Evolutionary conservation across 495 filamentous ascomycete genomes (phyloP).

Genomic region (Paragyromitra xinjiangensis): DNA sequence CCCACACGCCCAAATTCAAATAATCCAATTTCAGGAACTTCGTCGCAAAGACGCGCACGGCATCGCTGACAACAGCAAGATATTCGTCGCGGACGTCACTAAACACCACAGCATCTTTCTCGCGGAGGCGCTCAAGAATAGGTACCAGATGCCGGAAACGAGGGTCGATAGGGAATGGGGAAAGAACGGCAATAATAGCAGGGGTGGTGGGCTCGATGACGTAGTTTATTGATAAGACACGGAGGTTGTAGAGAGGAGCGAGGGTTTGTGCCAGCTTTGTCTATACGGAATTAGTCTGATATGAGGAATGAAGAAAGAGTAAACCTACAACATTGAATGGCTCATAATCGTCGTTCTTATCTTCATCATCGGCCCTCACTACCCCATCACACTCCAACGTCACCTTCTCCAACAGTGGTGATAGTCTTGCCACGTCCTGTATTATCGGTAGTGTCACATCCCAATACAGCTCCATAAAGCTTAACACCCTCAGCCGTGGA

Average conservation of each 20-base stretch:
- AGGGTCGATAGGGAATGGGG: conserved; percentile 28
- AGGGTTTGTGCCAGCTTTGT: conserved; percentile 40
- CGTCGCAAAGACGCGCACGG: conserved; percentile 23
- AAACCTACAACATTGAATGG: conserved; percentile 42
- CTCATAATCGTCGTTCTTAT: conserved; percentile 31
- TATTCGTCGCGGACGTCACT: conserved; percentile 43
- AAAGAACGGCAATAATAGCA: conserved; percentile 37
- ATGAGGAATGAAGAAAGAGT: background rate
- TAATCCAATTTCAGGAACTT: conserved; percentile 36
- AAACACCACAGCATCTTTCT: conserved; percentile 17
- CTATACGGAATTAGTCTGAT: conserved; percentile 9
- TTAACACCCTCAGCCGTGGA: conserved; percentile 17
- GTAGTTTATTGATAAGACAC: conserved; percentile 36
- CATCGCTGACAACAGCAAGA: conserved; percentile 28
- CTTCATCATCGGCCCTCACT: conserved; percentile 32
- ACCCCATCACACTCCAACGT: conserved; percentile 39
- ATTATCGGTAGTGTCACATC: conserved; percentile 43
- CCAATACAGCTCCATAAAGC: conserved; percentile 44
- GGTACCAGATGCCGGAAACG: conserved; percentile 20
- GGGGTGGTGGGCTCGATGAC: conserved; percentile 44
- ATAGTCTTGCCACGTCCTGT: conserved; percentile 39
- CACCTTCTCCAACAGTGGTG: conserved; percentile 30
- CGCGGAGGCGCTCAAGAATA: conserved; percentile 35
- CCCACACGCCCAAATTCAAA: conserved; percentile 42
- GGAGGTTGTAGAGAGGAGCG: conserved; percentile 37